Evolutionary conservation across 208 protist genomes (phyloP).

Genomic region (Trypanosoma melophagium): DNA sequence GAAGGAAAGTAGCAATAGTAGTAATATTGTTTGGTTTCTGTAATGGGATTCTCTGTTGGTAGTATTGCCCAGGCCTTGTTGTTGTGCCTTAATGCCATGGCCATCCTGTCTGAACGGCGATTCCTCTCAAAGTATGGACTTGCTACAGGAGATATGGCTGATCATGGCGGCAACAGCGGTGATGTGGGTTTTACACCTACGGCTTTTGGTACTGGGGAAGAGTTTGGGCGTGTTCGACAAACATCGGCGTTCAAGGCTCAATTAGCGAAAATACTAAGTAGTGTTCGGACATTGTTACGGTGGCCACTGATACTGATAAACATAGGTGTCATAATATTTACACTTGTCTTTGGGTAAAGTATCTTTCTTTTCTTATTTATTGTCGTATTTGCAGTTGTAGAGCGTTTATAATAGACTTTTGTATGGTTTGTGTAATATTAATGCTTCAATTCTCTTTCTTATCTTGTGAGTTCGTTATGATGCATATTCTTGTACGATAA

Average conservation of each 20-base stretch:
- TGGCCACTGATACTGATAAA: slow-evolving; percentile 84
- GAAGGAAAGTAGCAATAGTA: no score
- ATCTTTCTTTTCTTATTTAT: background rate
- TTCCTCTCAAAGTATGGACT: slow-evolving; percentile 79
- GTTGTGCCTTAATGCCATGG: slow-evolving; percentile 75
- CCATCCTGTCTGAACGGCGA: slow-evolving; percentile 84
- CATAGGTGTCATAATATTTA: slow-evolving; percentile 59
- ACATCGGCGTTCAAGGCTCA: slow-evolving; percentile 35
- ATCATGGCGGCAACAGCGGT: slow-evolving; percentile 5
- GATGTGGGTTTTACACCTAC: slow-evolving; percentile 17
- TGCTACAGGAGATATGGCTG: slow-evolving; percentile 30
- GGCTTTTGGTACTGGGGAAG: slow-evolving; percentile 28
- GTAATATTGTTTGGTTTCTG: background rate
- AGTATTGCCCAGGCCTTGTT: slow-evolving; percentile 49
- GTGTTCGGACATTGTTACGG: slow-evolving; percentile 72
- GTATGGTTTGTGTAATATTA: background rate
- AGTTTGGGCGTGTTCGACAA: slow-evolving; percentile 4
- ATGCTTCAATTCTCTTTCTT: no score
- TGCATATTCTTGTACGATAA: background rate
- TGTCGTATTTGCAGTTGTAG: background rate
- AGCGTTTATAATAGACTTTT: background rate
- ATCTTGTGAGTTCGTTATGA: background rate
- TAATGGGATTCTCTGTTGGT: slow-evolving; percentile 84
- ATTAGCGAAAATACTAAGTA: slow-evolving; percentile 63
- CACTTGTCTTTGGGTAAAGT: slow-evolving; percentile 62